Conservation (phyloP, 768 basidiomycete genomes). For the Russula griseocarnosa region DNA sequence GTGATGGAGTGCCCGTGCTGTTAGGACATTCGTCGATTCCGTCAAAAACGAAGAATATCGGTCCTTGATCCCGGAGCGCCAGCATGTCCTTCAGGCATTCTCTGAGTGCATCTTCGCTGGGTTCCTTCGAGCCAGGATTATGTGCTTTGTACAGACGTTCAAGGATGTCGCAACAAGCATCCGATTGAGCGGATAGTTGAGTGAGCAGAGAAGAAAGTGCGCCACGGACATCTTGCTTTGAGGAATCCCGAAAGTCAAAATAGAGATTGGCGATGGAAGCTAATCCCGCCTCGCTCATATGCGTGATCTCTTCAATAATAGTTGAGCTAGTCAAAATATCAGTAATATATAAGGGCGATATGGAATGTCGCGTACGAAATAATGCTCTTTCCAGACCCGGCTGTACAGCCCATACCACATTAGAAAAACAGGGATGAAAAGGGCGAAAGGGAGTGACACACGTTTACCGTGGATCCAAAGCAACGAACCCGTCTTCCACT, state of each 20-base stretch:
- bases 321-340: background rate
- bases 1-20: background rate
- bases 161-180: too few species aligned
- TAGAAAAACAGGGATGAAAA: background rate
- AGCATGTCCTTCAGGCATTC: background rate
- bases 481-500: background rate
- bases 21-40: background rate
- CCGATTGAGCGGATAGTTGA: too few species aligned
- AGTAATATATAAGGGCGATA: too few species aligned
- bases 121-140: background rate
- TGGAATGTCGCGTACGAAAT: background rate
- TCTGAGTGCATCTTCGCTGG: background rate
- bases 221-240: too few species aligned
- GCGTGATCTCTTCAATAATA: background rate
- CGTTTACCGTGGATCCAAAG: constrained; percentile 1
- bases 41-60: background rate
- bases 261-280: background rate
- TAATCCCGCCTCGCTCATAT: background rate
- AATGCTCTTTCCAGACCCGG: background rate
- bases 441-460: background rate
- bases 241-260: too few species aligned
- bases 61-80: background rate
- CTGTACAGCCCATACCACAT: background rate
- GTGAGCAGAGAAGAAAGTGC: too few species aligned
- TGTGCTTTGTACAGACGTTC: background rate